These are phyloP conservation scores for Abelmoschus esculentus DNA, from an alignment of 345 rosid genomes.

Conservation along the genomic window DNA sequence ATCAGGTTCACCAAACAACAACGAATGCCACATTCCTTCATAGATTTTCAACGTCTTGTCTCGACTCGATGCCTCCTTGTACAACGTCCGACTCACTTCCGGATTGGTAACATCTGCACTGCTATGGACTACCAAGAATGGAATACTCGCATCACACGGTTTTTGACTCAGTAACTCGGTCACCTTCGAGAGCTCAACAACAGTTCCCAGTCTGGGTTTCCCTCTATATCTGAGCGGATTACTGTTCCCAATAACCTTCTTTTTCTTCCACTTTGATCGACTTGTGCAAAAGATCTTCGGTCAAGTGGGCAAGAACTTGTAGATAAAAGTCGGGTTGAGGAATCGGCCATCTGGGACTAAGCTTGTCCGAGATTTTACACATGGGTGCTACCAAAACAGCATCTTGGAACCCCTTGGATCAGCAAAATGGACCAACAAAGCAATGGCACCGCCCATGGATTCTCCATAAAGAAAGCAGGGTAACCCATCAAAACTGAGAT, in stretches of 20 bases:
- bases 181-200: constrained; percentile 56
- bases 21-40: constrained; percentile 64
- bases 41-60: constrained; percentile 8
- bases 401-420: constrained; percentile 50
- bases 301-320: constrained; percentile 63
- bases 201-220: constrained; percentile 81
- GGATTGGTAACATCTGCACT: constrained; percentile 14
- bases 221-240: constrained; percentile 64
- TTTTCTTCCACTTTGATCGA: constrained; percentile 64
- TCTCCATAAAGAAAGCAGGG: constrained; percentile 74
- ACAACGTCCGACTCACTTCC: constrained; percentile 7
- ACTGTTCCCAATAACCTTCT: constrained; percentile 38
- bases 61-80: background rate
- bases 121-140: background rate
- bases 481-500: constrained; percentile 26
- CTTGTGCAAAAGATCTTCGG: constrained; percentile 47
- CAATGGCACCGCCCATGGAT: constrained; percentile 82
- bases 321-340: constrained; percentile 45
- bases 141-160: background rate
- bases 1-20: constrained; percentile 81
- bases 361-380: constrained; percentile 74
- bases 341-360: constrained; percentile 76
- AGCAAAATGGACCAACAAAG: constrained; percentile 50
- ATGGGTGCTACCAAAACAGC: constrained; percentile 76
- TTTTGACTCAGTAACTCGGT: constrained; percentile 39